Evolutionary conservation across 1,284 basidiomycete species (phyloP), one percentile per base, ranked within the genome.

Genomic region (Cryptococcus sp.): DNA sequence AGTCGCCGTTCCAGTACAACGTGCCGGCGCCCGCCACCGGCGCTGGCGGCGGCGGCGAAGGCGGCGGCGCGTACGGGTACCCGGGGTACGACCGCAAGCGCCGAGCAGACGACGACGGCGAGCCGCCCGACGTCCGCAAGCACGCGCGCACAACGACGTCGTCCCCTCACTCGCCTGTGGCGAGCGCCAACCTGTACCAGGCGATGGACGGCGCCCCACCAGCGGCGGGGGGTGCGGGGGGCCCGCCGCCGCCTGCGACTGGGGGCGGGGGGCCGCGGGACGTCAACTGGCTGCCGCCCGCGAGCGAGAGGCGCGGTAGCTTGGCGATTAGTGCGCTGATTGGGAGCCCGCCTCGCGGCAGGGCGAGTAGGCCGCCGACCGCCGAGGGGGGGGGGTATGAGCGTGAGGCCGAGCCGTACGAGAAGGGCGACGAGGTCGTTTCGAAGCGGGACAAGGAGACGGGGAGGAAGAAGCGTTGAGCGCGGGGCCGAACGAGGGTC

Each of bases 1-100:
- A 75, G 38, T 72, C 71, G n/a, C 75, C 72, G 1, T 77, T 75
- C 62, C 70, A 72, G 51, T 76, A 77, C 60, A 69, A 73, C 49
- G 67, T 69, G 5, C 64, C 68, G 15, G 63, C 59, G 16, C 52
- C 62, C 16, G 57, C 49, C 20, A 49, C 52, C 11, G 36, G 33
- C 1, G 12, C 47, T 15, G 13, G 11, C 23, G 13, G 15, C 3
- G 35, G 35, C 2, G 48, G 37, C 37, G 33, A 12, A 4, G 48
- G 13, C 15, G 42, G 38, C 4, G 28, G 28, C 9, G 28, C 28
- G 28, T 40, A 51, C 28, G 12, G 28, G 9, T 65, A 57, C 52
- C 64, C 56, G 16, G 53, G 61, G 20, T 67, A 67, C 46, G 67
- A 72, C 42, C 66, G 71, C 21, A 73, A 72, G 53, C 65, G 73